These are phyloP conservation scores for Colletotrichum limetticola DNA, from an alignment of 2,329 filamentous ascomycete species.

Conservation along the genomic window DNA sequence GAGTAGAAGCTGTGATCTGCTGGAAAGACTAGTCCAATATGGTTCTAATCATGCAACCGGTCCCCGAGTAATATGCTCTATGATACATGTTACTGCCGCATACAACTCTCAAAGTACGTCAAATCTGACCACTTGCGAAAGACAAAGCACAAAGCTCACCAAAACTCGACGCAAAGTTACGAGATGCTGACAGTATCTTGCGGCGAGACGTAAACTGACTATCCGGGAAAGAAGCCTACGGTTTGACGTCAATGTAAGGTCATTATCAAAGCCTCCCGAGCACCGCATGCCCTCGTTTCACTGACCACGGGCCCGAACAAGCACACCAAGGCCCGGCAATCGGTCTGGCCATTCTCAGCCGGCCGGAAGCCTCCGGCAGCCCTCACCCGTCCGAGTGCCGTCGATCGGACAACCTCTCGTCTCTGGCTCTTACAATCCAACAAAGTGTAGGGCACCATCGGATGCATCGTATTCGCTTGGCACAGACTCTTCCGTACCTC, in stretches of 20 bases:
- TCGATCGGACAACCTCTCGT: conserved; percentile 7
- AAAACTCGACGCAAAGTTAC: too few species aligned
- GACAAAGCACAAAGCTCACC: too few species aligned
- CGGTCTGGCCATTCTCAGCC: background rate
- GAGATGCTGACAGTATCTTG: background rate
- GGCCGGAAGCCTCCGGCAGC: background rate
- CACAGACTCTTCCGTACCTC: background rate
- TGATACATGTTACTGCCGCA: too few species aligned
- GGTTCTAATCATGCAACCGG: too few species aligned
- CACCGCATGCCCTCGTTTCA: background rate
- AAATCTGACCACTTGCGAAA: too few species aligned
- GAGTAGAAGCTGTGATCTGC: too few species aligned
- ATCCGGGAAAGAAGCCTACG: background rate
- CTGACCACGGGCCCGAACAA: background rate
- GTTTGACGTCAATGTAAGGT: background rate
- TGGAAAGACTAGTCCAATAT: too few species aligned
- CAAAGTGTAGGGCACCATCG: background rate
- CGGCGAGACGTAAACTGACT: background rate
- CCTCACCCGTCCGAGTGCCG: background rate
- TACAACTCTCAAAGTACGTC: too few species aligned
- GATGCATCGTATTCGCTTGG: background rate
- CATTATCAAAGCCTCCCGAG: background rate
- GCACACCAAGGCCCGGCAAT: background rate
- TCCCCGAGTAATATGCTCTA: too few species aligned
- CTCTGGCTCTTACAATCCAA: background rate